Conservation (phyloP, 1,139 yeast species). For the Protomyces macrosporus region DNA sequence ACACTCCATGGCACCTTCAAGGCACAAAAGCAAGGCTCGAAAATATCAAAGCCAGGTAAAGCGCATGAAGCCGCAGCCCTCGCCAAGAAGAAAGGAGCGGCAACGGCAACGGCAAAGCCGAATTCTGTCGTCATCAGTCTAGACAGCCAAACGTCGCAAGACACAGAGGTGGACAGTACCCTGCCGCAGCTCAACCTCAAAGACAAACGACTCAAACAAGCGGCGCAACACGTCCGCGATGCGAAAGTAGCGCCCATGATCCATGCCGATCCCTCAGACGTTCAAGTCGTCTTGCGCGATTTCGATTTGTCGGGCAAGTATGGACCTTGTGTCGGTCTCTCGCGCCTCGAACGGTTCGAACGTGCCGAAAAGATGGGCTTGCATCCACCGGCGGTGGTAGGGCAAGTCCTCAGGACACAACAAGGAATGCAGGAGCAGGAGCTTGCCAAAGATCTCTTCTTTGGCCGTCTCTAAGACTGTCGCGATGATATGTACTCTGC, state of each 20-base stretch:
- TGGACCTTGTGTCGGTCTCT: constrained; percentile 43
- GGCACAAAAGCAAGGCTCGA: background rate
- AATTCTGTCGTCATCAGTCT: background rate
- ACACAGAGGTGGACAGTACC: background rate
- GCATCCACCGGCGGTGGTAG: constrained; percentile 40
- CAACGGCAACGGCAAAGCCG: background rate
- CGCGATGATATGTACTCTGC: background rate
- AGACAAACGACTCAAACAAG: background rate
- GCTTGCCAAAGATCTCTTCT: background rate
- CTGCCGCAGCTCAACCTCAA: constrained; percentile 4
- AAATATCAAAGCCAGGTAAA: background rate
- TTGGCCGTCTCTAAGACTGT: background rate
- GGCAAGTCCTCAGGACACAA: constrained; percentile 34
- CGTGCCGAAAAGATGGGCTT: constrained; percentile 79
- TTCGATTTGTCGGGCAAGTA: constrained; percentile 40
- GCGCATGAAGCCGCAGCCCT: background rate
- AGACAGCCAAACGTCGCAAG: background rate
- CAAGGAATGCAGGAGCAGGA: constrained; percentile 28
- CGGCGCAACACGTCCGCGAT: background rate
- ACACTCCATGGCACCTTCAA: background rate
- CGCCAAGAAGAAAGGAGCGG: background rate
- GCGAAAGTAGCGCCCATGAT: constrained; percentile 9
- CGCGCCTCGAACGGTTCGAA: constrained; percentile 60
- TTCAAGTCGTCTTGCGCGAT: constrained; percentile 38
- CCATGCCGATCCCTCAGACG: constrained; percentile 31